Conservation (phyloP, 1,139 yeast species). For the Geotrichum phurueaensis region DNA sequence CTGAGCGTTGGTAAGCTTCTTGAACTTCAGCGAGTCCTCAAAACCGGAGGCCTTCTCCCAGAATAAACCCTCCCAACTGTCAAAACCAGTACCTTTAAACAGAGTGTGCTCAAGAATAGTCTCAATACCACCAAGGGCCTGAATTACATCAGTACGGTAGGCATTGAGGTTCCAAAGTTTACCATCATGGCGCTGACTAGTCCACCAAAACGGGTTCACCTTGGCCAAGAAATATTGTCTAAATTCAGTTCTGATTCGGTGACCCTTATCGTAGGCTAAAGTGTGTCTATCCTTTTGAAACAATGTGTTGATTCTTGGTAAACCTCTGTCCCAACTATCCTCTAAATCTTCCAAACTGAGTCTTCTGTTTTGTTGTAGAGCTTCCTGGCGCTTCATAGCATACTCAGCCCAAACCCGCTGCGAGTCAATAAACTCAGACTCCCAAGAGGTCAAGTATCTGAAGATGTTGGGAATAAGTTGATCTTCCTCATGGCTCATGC, state of each 20-base stretch:
- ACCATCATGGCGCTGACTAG: slow-evolving; percentile 89
- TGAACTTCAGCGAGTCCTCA: slow-evolving; percentile 91
- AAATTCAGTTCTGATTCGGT: slow-evolving; percentile 74
- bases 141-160: slow-evolving; percentile 92
- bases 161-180: slow-evolving; percentile 90
- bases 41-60: slow-evolving; percentile 98
- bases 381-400: slow-evolving; percentile 83
- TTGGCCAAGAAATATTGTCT: slow-evolving; percentile 66
- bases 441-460: slow-evolving; percentile 93
- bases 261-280: slow-evolving; percentile 91
- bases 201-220: slow-evolving; percentile 95
- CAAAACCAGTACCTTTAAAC: slow-evolving; percentile 95
- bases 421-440: slow-evolving; percentile 87
- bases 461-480: slow-evolving; percentile 87
- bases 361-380: slow-evolving; percentile 77
- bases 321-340: slow-evolving; percentile 91
- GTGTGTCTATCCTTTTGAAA: slow-evolving; percentile 96
- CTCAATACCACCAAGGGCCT: slow-evolving; percentile 95
- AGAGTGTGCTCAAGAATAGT: slow-evolving; percentile 92
- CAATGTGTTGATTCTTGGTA: slow-evolving; percentile 90
- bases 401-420: slow-evolving; percentile 98
- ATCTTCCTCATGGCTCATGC: slow-evolving; percentile 75
- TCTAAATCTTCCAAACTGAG: slow-evolving; percentile 91
- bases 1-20: slow-evolving; percentile 94
- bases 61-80: slow-evolving; percentile 96